Conservation (phyloP, 2,329 filamentous ascomycete species). For the Nemania sp. region DNA sequence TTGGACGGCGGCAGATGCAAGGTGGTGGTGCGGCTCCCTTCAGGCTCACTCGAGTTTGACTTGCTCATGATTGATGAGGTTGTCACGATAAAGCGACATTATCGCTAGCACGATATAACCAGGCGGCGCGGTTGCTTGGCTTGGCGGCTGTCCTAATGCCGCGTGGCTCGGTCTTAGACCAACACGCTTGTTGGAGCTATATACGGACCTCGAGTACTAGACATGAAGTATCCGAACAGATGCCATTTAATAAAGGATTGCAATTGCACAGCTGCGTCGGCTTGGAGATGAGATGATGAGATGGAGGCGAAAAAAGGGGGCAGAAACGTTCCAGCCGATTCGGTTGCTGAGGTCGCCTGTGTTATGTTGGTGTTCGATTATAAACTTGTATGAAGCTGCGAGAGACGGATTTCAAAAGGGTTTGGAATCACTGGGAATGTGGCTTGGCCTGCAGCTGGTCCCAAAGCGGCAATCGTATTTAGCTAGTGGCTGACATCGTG, state of each 20-base stretch:
- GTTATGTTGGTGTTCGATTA: background rate
- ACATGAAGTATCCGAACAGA: background rate
- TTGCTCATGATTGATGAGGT: slow-evolving; percentile 35
- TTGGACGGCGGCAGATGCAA: slow-evolving; percentile 38
- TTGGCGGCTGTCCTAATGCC: background rate
- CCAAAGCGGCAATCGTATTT: background rate
- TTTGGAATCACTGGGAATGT: slow-evolving; percentile 11
- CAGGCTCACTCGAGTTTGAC: slow-evolving; percentile 37
- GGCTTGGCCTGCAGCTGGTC: background rate
- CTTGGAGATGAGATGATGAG: background rate
- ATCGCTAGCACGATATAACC: slow-evolving; percentile 18
- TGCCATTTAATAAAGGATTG: too few species aligned
- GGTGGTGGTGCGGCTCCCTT: slow-evolving; percentile 29
- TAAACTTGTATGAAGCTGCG: background rate
- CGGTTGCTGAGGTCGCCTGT: slow-evolving; percentile 5
- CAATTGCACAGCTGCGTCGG: background rate
- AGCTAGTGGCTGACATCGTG: slow-evolving; percentile 15
- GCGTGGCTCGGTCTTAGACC: slow-evolving; percentile 8
- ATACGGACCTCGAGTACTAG: too few species aligned
- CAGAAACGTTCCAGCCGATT: background rate
- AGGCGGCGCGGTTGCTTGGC: slow-evolving; percentile 1
- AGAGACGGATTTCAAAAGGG: slow-evolving; percentile 15
- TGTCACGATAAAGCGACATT: slow-evolving; percentile 30
- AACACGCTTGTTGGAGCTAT: slow-evolving; percentile 1
- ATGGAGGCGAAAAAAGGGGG: background rate